Conservation (phyloP, 495 filamentous ascomycete genomes). For the Penicillium verhagenii region DNA sequence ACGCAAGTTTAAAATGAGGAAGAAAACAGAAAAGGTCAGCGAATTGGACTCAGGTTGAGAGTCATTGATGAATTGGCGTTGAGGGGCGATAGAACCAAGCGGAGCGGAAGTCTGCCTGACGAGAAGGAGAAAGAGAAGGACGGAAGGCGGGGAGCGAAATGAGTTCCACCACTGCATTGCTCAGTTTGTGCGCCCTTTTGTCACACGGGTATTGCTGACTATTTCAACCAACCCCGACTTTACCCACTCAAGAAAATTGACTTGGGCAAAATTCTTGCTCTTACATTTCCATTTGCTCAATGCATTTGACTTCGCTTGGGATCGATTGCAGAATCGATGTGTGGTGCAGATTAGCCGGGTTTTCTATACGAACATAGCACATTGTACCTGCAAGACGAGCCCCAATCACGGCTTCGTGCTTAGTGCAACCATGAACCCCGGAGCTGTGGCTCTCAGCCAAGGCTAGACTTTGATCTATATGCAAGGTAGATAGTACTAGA, state of each 20-base stretch:
- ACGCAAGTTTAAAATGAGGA: constrained; percentile 9
- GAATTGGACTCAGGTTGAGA: constrained; percentile 18
- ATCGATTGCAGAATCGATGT: background rate
- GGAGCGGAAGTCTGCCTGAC: constrained; percentile 14
- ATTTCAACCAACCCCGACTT: background rate
- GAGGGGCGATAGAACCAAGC: constrained; percentile 4
- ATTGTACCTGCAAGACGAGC: constrained; percentile 24
- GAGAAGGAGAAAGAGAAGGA: constrained; percentile 21
- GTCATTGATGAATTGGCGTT: constrained; percentile 26
- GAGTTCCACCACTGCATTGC: constrained; percentile 7
- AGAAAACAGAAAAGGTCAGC: constrained; percentile 22
- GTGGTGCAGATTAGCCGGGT: background rate
- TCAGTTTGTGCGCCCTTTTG: constrained; percentile 22
- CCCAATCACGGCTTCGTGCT: constrained; percentile 13
- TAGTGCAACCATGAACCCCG: constrained; percentile 9
- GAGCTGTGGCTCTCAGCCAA: background rate
- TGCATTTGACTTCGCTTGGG: background rate
- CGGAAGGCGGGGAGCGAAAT: constrained; percentile 33
- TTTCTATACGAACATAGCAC: constrained; percentile 18
- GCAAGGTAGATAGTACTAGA: no score
- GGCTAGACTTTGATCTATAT: background rate
- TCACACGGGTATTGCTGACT: background rate
- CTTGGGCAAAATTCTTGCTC: no score
- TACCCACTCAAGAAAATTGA: no score
- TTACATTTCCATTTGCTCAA: no score